A percentile compares a stretch with the other conserved stretches of the same genome.
phyloP scores from a whole-genome alignment of 1,284 basidiomycete genomes.

The Takashimella koratensis region DNA sequence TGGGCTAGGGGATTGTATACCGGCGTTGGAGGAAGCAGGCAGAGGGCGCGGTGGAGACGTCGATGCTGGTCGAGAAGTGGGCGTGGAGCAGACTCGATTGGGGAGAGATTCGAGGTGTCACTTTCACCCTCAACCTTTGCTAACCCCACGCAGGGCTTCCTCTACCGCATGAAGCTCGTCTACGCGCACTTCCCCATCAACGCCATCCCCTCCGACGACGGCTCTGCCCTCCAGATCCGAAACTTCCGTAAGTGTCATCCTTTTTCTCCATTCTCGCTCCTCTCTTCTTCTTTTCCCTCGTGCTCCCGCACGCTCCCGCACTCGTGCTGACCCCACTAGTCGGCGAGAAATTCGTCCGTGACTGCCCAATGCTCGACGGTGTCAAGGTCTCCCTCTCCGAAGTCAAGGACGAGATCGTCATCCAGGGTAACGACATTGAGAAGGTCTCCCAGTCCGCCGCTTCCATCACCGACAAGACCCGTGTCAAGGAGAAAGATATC shows the following conservation, averaged over 20 bases:
- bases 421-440: conserved; percentile 92
- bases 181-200: conserved; percentile 99
- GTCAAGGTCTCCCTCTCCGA: conserved; percentile 86
- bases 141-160: conserved; percentile 94
- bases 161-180: conserved; percentile 99
- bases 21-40: too few relatives aligned
- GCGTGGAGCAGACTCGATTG: too few relatives aligned
- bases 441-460: conserved; percentile 95
- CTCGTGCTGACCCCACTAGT: conserved; percentile 23
- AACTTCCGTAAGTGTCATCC: conserved; percentile 81
- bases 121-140: too few relatives aligned
- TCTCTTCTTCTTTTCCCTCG: background rate
- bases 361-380: conserved; percentile 88
- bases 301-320: conserved; percentile 2
- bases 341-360: conserved; percentile 74
- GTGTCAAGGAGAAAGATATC: conserved; percentile 97
- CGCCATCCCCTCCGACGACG: conserved; percentile 86
- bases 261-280: background rate
- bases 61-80: too few relatives aligned
- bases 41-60: too few relatives aligned
- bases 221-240: conserved; percentile 83
- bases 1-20: too few relatives aligned
- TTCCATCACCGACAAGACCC: conserved; percentile 88
- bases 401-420: conserved; percentile 90
- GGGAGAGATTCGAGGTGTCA: too few relatives aligned